Percentiles rank a stretch among this genome's conserved stretches.
These are phyloP conservation scores for Fraxinus cuspidata DNA, from an alignment of 257 asterid genomes.

Conservation along the genomic window DNA sequence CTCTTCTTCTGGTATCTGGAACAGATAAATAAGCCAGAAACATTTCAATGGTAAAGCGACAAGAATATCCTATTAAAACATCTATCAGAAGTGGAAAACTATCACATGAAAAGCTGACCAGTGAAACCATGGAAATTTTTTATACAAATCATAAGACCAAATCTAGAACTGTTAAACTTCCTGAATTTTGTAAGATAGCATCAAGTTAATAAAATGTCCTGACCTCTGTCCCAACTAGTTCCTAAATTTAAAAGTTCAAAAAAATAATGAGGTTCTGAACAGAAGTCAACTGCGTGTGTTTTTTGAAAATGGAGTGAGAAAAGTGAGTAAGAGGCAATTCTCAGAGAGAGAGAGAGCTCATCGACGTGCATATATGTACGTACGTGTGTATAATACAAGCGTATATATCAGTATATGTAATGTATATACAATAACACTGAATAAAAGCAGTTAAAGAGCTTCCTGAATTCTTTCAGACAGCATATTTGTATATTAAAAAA, in stretches of 20 bases:
- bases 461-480: conserved; percentile 17
- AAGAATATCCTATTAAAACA: neutral
- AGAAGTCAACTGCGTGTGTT: neutral
- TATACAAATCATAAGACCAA: neutral
- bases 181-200: conserved; percentile 14
- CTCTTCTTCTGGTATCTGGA: conserved; percentile 90
- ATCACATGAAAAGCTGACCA: neutral
- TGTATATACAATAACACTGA: neutral
- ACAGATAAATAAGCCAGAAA: conserved; percentile 16
- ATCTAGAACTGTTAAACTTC: neutral
- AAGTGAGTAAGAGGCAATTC: neutral
- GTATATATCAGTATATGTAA: neutral
- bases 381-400: neutral
- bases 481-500: conserved; percentile 7
- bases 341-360: neutral
- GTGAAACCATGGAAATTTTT: neutral
- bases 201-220: neutral
- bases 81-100: conserved; percentile 4
- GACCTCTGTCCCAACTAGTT: neutral
- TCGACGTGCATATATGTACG: neutral
- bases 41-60: conserved; percentile 11
- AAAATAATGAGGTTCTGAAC: neutral
- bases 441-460: neutral
- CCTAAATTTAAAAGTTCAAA: neutral
- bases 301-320: neutral